Evolutionary conservation across 2,329 filamentous ascomycete species (phyloP).

Genomic region (Fonsecaea pugnacius): DNA sequence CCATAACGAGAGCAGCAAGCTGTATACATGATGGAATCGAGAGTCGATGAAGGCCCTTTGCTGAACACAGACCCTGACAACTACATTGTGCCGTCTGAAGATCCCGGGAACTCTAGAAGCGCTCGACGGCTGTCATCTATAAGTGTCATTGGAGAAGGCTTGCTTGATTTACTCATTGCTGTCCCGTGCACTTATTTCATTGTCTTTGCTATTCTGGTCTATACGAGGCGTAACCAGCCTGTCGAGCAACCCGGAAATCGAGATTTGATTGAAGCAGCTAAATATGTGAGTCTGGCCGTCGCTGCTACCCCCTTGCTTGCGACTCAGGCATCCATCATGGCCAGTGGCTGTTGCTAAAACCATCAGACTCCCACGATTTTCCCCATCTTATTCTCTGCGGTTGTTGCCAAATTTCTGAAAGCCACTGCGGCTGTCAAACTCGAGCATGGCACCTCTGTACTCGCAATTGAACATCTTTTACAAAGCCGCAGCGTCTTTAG

Average conservation of each 20-base stretch:
- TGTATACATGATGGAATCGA: background rate
- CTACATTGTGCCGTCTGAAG: background rate
- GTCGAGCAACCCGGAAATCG: conserved; percentile 7
- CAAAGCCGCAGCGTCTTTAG: conserved; percentile 10
- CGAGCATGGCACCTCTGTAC: conserved; percentile 9
- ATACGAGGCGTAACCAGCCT: conserved; percentile 10
- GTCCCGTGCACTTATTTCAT: conserved; percentile 10
- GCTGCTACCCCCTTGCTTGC: background rate
- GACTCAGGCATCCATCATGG: background rate
- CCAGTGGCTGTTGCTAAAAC: background rate
- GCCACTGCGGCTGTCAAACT: conserved; percentile 11
- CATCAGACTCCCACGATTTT: conserved; percentile 19
- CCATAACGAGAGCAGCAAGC: background rate
- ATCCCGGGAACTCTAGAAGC: background rate
- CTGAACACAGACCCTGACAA: background rate
- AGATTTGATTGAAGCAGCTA: conserved; percentile 10
- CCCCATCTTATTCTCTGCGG: conserved; percentile 23
- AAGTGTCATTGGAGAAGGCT: background rate
- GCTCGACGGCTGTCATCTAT: conserved; percentile 6
- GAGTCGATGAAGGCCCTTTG: conserved; percentile 2
- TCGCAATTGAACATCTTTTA: conserved; percentile 17
- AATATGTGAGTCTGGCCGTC: conserved; percentile 10
- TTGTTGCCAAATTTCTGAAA: conserved; percentile 16
- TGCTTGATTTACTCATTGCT: conserved; percentile 6
- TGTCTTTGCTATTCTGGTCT: conserved; percentile 14